Evolutionary conservation across 139 green algal genomes (phyloP), one percentile per base, ranked within the genome.

Genomic region (Choricystis sp.): DNA sequence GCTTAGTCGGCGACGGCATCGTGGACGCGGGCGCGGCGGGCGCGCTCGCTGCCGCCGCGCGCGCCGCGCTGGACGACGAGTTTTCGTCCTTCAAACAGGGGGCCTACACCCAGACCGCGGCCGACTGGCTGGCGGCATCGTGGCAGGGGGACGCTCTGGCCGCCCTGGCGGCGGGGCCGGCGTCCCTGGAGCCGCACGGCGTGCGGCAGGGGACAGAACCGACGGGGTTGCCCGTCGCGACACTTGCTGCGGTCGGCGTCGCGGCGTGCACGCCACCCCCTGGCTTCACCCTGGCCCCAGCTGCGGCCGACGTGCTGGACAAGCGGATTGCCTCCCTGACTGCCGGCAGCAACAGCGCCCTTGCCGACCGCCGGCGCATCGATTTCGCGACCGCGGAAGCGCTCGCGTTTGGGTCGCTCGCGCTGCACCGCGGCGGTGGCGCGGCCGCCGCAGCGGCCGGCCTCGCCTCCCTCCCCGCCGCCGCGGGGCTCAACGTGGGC

Each of bases 311-410:
- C 4, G 56, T 19, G 16, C n/a, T 59, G 23, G 23, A 16, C 4
- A 19, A 16, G 56, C 56, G 22, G n/a, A 14, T 4, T 16, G 56
- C 56, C n/a, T n/a, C n/a, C n/a, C n/a, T n/a, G n/a, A n/a, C n/a
- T n/a, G n/a, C n/a, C n/a, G n/a, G n/a, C n/a, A n/a, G n/a, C n/a
- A n/a, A n/a, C n/a, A n/a, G n/a, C n/a, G n/a, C n/a, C 48, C 19
- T 22, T 29, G 56, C 20, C 16, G 4, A n/a, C 56, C 56, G 25
- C 31, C 66, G 66, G 28, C 60, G 81, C 3, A 75, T 88, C 20
- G 78, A 89, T 63, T 92, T 79, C 72, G 77, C 68, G 14, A 90
- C 79, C 69, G 85, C 85, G 25, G 85, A 94, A 68, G 69, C 78
- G 22, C 75, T 94, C 52, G 85, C 85, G 1, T 85, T 90, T 27